Conservation (phyloP, 352 stramenopile genomes). For the Plasmopara viticola region DNA sequence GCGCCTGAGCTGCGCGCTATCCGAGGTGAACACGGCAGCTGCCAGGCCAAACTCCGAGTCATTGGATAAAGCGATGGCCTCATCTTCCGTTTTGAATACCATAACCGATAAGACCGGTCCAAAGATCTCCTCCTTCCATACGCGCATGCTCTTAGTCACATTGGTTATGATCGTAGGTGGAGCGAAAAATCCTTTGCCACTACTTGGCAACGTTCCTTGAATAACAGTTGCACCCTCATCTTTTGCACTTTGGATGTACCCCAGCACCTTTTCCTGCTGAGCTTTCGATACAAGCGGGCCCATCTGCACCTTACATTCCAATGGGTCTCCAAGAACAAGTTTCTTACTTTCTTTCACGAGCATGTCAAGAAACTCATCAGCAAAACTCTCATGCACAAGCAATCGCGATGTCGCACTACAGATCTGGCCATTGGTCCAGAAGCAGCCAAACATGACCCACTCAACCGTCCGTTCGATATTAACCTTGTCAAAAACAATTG, state of each 20-base stretch:
- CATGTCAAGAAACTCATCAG: conserved; percentile 49
- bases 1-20: conserved; percentile 41
- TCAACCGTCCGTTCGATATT: conserved; percentile 73
- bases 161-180: conserved; percentile 71
- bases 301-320: conserved; percentile 48
- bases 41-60: conserved; percentile 67
- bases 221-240: conserved; percentile 49
- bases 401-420: conserved; percentile 73
- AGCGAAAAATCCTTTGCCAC: conserved; percentile 58
- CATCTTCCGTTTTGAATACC: conserved; percentile 80
- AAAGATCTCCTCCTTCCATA: conserved; percentile 88
- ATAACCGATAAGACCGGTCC: conserved; percentile 82
- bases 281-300: conserved; percentile 71
- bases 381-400: conserved; percentile 64
- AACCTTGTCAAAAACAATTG: conserved; percentile 75
- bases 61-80: conserved; percentile 49
- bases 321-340: conserved; percentile 53
- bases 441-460: conserved; percentile 50
- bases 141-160: conserved; percentile 48
- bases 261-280: conserved; percentile 71
- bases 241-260: conserved; percentile 44
- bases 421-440: conserved; percentile 70
- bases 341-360: conserved; percentile 50
- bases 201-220: conserved; percentile 10
- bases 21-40: conserved; percentile 58